A percentile compares a stretch with the other conserved stretches of the same genome.
These are phyloP conservation scores for Pseudozyma hubeiensis DNA, from an alignment of 1,284 basidiomycete genomes.

Conservation along the genomic window DNA sequence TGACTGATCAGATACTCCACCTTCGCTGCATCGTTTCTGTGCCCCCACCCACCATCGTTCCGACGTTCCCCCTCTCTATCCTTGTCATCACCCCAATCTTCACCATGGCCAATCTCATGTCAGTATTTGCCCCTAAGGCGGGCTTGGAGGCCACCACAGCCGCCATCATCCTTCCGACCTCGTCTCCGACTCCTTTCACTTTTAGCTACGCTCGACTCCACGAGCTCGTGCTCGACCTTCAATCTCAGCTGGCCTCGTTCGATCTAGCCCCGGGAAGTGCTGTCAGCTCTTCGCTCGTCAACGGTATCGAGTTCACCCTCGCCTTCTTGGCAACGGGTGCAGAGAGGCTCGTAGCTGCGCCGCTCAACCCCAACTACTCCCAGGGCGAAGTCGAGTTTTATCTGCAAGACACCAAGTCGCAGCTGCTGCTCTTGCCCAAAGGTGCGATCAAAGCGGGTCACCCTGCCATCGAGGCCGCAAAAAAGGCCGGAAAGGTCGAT, in stretches of 20 bases:
- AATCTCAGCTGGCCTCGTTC: conserved; percentile 57
- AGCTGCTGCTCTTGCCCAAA: conserved; percentile 64
- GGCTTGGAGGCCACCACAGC: conserved; percentile 43
- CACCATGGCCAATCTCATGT: conserved; percentile 47
- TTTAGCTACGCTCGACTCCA: conserved; percentile 55
- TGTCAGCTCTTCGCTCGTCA: conserved; percentile 68
- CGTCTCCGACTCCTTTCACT: conserved; percentile 48
- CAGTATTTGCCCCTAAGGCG: conserved; percentile 41
- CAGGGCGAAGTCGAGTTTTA: conserved; percentile 69
- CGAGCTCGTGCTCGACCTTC: conserved; percentile 49
- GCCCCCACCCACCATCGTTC: too few species aligned
- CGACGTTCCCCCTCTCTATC: background rate
- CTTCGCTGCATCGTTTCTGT: too few species aligned
- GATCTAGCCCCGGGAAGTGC: conserved; percentile 39
- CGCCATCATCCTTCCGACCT: conserved; percentile 56
- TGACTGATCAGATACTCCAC: background rate
- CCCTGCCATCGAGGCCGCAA: conserved; percentile 54
- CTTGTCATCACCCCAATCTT: background rate
- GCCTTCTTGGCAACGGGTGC: conserved; percentile 69
- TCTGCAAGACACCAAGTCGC: conserved; percentile 69
- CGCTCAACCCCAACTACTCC: conserved; percentile 71
- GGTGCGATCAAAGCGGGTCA: conserved; percentile 50
- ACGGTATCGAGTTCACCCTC: conserved; percentile 69
- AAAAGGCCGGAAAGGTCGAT: conserved; percentile 50
- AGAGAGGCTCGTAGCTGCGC: conserved; percentile 69